Base-by-base conservation (phyloP, 495 filamentous ascomycete genomes). In the Penicillium egyptiacum region DNA sequence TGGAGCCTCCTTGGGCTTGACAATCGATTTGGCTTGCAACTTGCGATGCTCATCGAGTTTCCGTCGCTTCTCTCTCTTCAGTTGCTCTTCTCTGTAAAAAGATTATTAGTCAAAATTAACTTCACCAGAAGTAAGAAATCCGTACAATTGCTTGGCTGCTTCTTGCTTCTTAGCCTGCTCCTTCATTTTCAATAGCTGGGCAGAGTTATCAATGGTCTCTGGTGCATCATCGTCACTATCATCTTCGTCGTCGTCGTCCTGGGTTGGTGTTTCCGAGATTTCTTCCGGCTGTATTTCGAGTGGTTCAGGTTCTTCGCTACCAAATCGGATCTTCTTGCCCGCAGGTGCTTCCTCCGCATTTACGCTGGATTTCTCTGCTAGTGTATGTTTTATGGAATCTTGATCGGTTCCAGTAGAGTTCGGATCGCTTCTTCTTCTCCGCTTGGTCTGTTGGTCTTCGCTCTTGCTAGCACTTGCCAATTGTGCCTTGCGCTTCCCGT, bases 1-100 rank as follows among this genome's bases (percentile, higher is more conserved):
- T 19, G 50, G 51, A 10, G 48, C 19, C 57, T 75, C 72, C 58
- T 77, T 75, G 31, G 50, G 12, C 48, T 73, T 73, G 26, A 53
- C 67, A 14, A 66, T 58, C 8, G 63, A 61, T 56, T 81, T 75
- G 31, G 71, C 77, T 64, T 82, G 80, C 28, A 68, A 50, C 56
- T 82, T 83, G 40, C 77, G 72, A 39, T 62, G 62, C 53, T 73
- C 71, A 50, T 82, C 81, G 30, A 79, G 69, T 54, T 79, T 73
- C 58, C 76, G 72, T 58, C 79, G 71, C 64, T 78, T 83, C 44
- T 75, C 67, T 60, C 69, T 75, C 53, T 73, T 75, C 42, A 69
- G 50, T 64, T 77, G 70, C 52, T 75, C 73, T 55, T 77, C 73
- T 68, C 75, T 77, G 59, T 53, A 50, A 8, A 8, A 8, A 16